A percentile compares a stretch with the other conserved stretches of the same genome.
Evolutionary conservation across 106 monocot species (phyloP).

Genomic region (Apostasia shenzhenica): DNA sequence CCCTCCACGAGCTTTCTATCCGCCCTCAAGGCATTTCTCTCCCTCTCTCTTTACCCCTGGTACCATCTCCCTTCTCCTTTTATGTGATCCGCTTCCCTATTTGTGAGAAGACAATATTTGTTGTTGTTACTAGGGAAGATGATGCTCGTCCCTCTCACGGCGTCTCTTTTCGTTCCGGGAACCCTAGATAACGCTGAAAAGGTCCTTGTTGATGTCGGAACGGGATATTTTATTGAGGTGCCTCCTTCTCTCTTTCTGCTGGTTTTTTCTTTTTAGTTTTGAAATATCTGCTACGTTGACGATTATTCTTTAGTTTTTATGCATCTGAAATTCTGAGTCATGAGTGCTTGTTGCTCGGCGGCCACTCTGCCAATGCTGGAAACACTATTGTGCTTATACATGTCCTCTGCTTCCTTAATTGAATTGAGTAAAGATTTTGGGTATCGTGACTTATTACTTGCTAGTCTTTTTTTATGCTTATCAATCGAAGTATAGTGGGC

Average conservation of each 20-base stretch:
- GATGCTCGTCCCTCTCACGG: conserved; percentile 92
- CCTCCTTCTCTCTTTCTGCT: background rate
- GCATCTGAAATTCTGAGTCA: too few relatives aligned
- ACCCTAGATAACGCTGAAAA: conserved; percentile 76
- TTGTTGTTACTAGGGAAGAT: conserved; percentile 56
- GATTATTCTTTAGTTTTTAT: too few relatives aligned
- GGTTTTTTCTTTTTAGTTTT: too few relatives aligned
- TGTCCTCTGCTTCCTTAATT: too few relatives aligned
- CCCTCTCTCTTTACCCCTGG: background rate
- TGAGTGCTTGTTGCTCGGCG: too few relatives aligned
- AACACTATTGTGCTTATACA: too few relatives aligned
- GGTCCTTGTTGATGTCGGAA: conserved; percentile 93
- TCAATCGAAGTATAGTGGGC: too few relatives aligned
- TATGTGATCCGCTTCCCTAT: background rate
- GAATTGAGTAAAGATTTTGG: too few relatives aligned
- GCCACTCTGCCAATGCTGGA: too few relatives aligned
- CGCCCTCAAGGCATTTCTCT: conserved; percentile 50
- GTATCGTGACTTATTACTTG: too few relatives aligned
- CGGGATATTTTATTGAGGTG: conserved; percentile 99
- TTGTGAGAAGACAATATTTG: background rate
- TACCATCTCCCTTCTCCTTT: background rate
- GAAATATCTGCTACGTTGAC: too few relatives aligned
- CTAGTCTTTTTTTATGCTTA: too few relatives aligned
- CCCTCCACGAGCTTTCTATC: conserved; percentile 81
- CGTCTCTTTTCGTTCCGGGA: conserved; percentile 91